phyloP scores from a whole-genome alignment of 2,329 filamentous ascomycete species.

The Penicillium griseofulvum region DNA sequence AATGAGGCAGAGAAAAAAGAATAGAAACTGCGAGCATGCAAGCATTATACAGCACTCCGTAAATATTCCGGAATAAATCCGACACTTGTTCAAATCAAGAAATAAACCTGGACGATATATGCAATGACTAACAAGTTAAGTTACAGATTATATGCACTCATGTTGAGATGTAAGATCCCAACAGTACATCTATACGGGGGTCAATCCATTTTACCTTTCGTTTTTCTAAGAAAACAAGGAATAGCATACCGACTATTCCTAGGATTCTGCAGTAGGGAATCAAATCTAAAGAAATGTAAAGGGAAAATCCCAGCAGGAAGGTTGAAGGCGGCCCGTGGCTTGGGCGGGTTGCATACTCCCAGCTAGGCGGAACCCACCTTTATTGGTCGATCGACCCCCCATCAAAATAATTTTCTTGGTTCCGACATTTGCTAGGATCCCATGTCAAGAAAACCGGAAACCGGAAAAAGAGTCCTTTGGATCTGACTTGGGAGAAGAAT shows the following conservation, averaged over 20 bases:
- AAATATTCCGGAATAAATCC: neutral
- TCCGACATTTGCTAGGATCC: no score
- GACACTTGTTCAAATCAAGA: neutral
- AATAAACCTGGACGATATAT: neutral
- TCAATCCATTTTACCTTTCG: no score
- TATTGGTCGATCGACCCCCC: constrained; percentile 27
- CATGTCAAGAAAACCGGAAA: no score
- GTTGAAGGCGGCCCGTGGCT: constrained; percentile 19
- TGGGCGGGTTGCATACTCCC: constrained; percentile 26
- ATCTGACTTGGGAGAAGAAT: no score
- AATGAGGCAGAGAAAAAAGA: neutral
- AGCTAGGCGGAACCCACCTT: constrained; percentile 26
- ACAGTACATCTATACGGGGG: constrained; percentile 16
- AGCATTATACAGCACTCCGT: neutral
- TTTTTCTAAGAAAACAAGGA: no score
- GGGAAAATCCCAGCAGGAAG: constrained; percentile 14
- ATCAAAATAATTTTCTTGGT: no score
- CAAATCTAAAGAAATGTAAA: neutral
- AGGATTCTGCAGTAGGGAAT: neutral
- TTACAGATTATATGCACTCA: neutral
- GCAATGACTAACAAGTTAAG: neutral
- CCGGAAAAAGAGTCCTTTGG: no score
- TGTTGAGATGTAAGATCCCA: constrained; percentile 1
- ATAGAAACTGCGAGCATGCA: neutral
- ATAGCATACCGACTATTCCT: neutral